These are phyloP conservation scores for Sungouiozyma ichnusensis DNA, from an alignment of 805 yeast genomes.

Conservation along the genomic window DNA sequence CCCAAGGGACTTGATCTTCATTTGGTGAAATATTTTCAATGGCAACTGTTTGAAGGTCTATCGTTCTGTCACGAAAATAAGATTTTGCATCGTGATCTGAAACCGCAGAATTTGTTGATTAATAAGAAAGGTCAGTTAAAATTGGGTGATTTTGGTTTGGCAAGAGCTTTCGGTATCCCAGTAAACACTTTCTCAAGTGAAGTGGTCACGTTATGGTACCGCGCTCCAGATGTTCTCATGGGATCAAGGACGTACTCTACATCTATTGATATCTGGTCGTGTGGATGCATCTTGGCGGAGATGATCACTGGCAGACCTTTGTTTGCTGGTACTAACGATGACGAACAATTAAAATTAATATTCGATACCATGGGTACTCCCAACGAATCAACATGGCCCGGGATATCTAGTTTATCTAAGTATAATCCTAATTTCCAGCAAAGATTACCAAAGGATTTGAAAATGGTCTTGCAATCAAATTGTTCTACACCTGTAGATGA, in stretches of 20 bases:
- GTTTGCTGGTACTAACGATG: slow-evolving; percentile 96
- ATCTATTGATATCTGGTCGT: slow-evolving; percentile 98
- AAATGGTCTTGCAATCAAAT: slow-evolving; percentile 23
- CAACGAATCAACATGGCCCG: slow-evolving; percentile 89
- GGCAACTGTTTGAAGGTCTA: slow-evolving; percentile 84
- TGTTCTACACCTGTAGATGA: slow-evolving; percentile 22
- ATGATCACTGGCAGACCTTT: slow-evolving; percentile 93
- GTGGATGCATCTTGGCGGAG: slow-evolving; percentile 95
- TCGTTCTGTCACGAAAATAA: slow-evolving; percentile 91
- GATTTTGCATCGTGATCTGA: slow-evolving; percentile 88
- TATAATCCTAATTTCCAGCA: slow-evolving; percentile 89
- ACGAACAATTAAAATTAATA: slow-evolving; percentile 90
- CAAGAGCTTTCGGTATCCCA: slow-evolving; percentile 96
- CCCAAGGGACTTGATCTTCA: slow-evolving; percentile 30
- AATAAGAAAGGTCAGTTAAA: slow-evolving; percentile 93
- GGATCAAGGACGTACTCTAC: slow-evolving; percentile 97
- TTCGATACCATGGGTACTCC: slow-evolving; percentile 93
- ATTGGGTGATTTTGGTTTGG: slow-evolving; percentile 87
- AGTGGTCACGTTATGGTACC: slow-evolving; percentile 95
- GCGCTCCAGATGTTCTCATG: slow-evolving; percentile 90
- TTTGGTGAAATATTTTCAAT: slow-evolving; percentile 84
- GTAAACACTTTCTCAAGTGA: slow-evolving; percentile 95
- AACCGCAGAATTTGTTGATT: slow-evolving; percentile 91
- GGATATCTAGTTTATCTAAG: slow-evolving; percentile 81
- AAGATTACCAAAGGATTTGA: slow-evolving; percentile 66